Conservation (phyloP, 495 filamentous ascomycete species). For the Aspergillus ostianus region DNA sequence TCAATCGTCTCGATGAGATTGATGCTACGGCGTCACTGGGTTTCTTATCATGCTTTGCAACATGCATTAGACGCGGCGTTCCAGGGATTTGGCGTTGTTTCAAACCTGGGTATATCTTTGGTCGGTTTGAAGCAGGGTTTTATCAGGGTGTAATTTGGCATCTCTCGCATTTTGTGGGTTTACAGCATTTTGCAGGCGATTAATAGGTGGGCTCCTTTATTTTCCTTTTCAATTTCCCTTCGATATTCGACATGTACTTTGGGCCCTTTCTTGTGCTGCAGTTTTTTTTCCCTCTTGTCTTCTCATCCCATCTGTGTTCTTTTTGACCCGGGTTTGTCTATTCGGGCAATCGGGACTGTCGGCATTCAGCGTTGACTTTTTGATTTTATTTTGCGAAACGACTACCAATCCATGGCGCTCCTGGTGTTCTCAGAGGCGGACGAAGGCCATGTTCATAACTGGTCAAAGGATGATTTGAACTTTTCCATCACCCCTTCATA, state of each 20-base stretch:
- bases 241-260: conserved; percentile 24
- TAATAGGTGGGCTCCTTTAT: conserved; percentile 15
- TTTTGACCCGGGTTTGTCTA: not conserved
- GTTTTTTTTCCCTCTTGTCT: conserved; percentile 10
- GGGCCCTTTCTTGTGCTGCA: conserved; percentile 16
- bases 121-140: conserved; percentile 28
- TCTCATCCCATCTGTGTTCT: conserved; percentile 3
- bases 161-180: conserved; percentile 36
- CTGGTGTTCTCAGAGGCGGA: conserved; percentile 33
- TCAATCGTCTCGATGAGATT: conserved; percentile 12
- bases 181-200: conserved; percentile 26
- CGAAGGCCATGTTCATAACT: conserved; percentile 20
- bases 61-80: conserved; percentile 44
- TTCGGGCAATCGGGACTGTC: not conserved
- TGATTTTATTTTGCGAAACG: conserved; percentile 17
- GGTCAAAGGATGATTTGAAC: not conserved
- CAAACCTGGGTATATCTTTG: conserved; percentile 26
- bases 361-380: not conserved
- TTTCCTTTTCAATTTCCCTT: conserved; percentile 3
- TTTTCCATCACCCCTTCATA: not conserved
- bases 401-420: conserved; percentile 38
- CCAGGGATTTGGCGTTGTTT: conserved; percentile 27
- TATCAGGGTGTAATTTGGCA: conserved; percentile 31
- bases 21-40: conserved; percentile 11
- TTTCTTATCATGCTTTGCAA: conserved; percentile 21